Evolutionary conservation across 2,329 filamentous ascomycete species (phyloP), one percentile per base, ranked within the genome.

Genomic region (Thielaviopsis ethacetica): DNA sequence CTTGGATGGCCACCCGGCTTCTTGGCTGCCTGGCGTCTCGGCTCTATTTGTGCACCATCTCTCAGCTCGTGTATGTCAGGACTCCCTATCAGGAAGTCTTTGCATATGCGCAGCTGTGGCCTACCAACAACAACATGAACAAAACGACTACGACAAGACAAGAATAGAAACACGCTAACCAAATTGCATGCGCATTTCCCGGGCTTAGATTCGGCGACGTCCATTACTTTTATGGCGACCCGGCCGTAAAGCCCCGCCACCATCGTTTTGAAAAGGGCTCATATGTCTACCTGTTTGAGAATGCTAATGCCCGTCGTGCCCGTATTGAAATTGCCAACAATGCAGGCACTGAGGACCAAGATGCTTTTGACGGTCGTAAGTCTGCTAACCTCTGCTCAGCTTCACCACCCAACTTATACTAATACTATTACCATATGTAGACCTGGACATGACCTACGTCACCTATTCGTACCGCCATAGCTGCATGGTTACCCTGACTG

Each of bases 251-350:
- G 59, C 86, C 86, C 30, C 81, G 77, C n/a, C 87, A 91, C 69
- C 85, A 91, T 69, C 82, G 86, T 56, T 91, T 91, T 69, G 84
- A 88, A 69, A 86, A 86, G 68, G 80, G 83, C 53, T 90, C 85
- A 7, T 91, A 91, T 68, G 79, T 91, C 60, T 91, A 91, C 67
- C 74, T 91, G 5, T 90, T 88, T 68, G 84, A 90, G 69, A 85
- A 88, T 67, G 78, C 85, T 13, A 75, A 74, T 62, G 79, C 84
- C 64, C 76, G 81, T 62, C 77, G 81, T 62, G 84, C 84, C 63
- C 83, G 86, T 64, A 73, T 91, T 63, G 87, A 91, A 70, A 75
- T 91, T 62, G 86, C 86, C 51, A 91, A 91, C 66, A 75, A 84
- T 65, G 79, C 85, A 9, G 86, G 86, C 57, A 84, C 81, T 2